Percentiles rank a stretch among this genome's conserved stretches.
Conservation (phyloP, 1,284 basidiomycete species). For the Paramarasmius palmivorus region DNA sequence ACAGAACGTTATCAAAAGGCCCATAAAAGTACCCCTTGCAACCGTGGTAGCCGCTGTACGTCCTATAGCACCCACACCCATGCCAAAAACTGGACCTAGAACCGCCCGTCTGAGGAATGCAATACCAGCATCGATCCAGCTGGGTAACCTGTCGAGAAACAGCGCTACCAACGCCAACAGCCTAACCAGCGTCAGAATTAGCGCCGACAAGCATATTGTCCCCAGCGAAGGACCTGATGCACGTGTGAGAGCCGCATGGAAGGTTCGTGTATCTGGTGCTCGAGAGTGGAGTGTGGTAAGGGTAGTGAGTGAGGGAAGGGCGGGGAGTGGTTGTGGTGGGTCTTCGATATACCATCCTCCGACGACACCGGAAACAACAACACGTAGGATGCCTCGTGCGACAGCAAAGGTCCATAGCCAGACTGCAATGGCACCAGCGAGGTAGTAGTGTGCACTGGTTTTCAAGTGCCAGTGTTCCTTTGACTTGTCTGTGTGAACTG, state of each 20-base stretch:
- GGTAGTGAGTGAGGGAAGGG: neutral
- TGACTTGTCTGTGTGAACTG: constrained; percentile 21
- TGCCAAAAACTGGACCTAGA: neutral
- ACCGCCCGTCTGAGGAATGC: neutral
- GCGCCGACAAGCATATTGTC: constrained; percentile 62
- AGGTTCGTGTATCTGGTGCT: constrained; percentile 44
- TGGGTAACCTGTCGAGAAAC: constrained; percentile 53
- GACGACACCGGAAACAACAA: constrained; percentile 80
- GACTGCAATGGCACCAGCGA: constrained; percentile 62
- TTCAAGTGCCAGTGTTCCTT: constrained; percentile 71
- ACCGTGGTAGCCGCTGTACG: neutral
- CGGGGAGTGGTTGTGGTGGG: constrained; percentile 24
- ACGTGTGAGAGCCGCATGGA: constrained; percentile 78
- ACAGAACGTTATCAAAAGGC: constrained; percentile 39
- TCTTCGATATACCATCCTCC: constrained; percentile 93
- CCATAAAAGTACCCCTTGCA: constrained; percentile 26
- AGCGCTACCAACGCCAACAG: constrained; percentile 47
- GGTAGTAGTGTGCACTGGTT: constrained; percentile 84
- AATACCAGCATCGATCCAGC: constrained; percentile 40
- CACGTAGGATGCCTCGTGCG: constrained; percentile 78
- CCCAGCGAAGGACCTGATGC: constrained; percentile 83
- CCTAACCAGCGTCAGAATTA: constrained; percentile 75
- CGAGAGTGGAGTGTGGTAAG: neutral
- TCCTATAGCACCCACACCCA: neutral
- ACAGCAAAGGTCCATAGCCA: constrained; percentile 95